These are phyloP conservation scores for Senna tora DNA, from an alignment of 306 rosid species.

Conservation along the genomic window DNA sequence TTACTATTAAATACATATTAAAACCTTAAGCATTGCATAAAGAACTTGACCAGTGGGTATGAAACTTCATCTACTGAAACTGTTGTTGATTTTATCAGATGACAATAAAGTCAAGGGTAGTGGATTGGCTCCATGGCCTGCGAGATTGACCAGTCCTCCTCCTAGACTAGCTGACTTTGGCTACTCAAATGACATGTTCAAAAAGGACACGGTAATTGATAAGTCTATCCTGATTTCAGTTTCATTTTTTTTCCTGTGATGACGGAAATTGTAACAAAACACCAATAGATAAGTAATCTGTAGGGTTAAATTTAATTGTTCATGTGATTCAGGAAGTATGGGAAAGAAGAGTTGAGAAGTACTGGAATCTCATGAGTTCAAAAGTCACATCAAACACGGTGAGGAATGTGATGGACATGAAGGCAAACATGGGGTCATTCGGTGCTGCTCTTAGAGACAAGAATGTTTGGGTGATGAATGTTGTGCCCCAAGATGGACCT, in stretches of 20 bases:
- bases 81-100: conserved; percentile 59
- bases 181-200: conserved; percentile 79
- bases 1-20: no score
- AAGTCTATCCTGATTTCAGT: no score
- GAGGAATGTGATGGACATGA: conserved; percentile 97
- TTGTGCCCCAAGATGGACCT: conserved; percentile 80
- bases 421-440: conserved; percentile 87
- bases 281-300: no score
- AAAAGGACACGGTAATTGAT: conserved; percentile 85
- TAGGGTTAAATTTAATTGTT: conserved; percentile 36
- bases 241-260: no score
- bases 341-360: conserved; percentile 77
- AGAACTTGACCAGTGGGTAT: conserved; percentile 20
- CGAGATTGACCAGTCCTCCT: conserved; percentile 84
- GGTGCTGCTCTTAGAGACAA: conserved; percentile 87
- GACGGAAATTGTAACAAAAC: no score
- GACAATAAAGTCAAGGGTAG: conserved; percentile 76
- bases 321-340: conserved; percentile 69
- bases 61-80: conserved; percentile 30
- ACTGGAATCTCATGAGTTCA: conserved; percentile 80
- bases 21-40: conserved; percentile 4
- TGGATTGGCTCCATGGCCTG: conserved; percentile 96
- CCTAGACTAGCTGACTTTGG: conserved; percentile 95
- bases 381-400: conserved; percentile 64
- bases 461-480: conserved; percentile 98